A percentile compares a stretch with the other conserved stretches of the same genome.
These are phyloP conservation scores for Diplodia sapinea DNA, from an alignment of 2,329 filamentous ascomycete genomes.

Conservation along the genomic window DNA sequence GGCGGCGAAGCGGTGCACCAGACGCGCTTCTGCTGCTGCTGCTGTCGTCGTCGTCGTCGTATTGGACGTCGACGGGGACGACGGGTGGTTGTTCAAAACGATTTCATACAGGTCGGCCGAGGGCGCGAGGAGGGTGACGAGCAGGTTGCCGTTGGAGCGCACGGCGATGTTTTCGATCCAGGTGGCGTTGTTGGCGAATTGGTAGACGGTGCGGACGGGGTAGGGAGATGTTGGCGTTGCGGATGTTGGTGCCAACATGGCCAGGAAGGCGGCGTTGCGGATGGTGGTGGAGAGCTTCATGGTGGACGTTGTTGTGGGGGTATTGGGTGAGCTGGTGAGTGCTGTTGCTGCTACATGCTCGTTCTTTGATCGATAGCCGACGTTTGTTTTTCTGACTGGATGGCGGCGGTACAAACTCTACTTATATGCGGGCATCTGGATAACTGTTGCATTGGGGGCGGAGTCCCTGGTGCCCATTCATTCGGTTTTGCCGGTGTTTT, in stretches of 20 bases:
- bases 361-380: neutral
- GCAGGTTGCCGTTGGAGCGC: constrained; percentile 45
- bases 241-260: neutral
- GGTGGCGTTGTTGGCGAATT: constrained; percentile 38
- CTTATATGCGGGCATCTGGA: neutral
- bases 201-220: constrained; percentile 33
- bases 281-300: neutral
- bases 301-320: neutral
- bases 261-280: neutral
- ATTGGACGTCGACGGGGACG: neutral
- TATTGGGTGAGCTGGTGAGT: neutral
- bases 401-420: neutral
- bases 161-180: constrained; percentile 49
- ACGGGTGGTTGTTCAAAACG: constrained; percentile 35
- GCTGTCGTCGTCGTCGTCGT: neutral
- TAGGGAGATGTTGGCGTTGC: neutral
- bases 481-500: neutral
- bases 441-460: neutral
- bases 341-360: neutral
- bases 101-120: constrained; percentile 44
- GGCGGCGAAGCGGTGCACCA: constrained; percentile 40
- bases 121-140: constrained; percentile 41
- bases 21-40: constrained; percentile 30
- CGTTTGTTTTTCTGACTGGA: neutral
- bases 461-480: neutral